Conservation (phyloP, 2,329 filamentous ascomycete genomes). For the Clarireedia homoeocarpa region DNA sequence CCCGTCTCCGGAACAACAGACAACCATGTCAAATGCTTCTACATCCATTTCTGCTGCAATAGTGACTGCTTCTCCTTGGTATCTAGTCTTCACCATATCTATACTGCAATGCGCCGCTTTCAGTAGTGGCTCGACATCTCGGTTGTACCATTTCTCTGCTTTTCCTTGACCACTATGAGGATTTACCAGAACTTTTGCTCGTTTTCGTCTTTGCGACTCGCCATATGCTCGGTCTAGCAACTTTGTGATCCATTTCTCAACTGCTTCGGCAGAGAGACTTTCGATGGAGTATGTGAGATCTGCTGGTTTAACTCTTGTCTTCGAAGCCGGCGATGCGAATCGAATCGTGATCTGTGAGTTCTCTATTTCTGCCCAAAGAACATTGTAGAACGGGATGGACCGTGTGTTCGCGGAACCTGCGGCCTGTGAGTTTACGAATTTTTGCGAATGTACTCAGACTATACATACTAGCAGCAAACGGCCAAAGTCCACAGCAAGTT, state of each 20-base stretch:
- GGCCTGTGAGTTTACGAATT: slow-evolving; percentile 5
- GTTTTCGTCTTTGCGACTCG: slow-evolving; percentile 58
- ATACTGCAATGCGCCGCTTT: slow-evolving; percentile 71
- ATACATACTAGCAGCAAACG: slow-evolving; percentile 34
- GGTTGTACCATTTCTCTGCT: slow-evolving; percentile 65
- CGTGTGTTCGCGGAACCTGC: slow-evolving; percentile 27
- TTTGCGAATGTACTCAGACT: not conserved
- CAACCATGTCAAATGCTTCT: slow-evolving; percentile 73
- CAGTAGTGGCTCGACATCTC: slow-evolving; percentile 73
- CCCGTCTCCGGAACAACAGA: slow-evolving; percentile 88
- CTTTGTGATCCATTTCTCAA: slow-evolving; percentile 48
- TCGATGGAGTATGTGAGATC: slow-evolving; percentile 53
- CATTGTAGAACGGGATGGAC: slow-evolving; percentile 70
- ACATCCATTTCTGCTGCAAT: slow-evolving; percentile 71
- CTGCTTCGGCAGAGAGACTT: slow-evolving; percentile 22
- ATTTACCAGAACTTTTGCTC: slow-evolving; percentile 84
- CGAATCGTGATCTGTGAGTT: slow-evolving; percentile 56
- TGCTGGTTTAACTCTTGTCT: slow-evolving; percentile 51
- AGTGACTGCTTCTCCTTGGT: slow-evolving; percentile 69
- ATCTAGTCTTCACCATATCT: slow-evolving; percentile 63
- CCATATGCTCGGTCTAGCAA: slow-evolving; percentile 68
- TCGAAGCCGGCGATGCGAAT: slow-evolving; percentile 56
- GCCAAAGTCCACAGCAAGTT: slow-evolving; percentile 49
- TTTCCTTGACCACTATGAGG: slow-evolving; percentile 79
- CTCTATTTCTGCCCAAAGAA: slow-evolving; percentile 70